phyloP scores from a whole-genome alignment of 1,284 basidiomycete genomes.

The Sutorius eximius region DNA sequence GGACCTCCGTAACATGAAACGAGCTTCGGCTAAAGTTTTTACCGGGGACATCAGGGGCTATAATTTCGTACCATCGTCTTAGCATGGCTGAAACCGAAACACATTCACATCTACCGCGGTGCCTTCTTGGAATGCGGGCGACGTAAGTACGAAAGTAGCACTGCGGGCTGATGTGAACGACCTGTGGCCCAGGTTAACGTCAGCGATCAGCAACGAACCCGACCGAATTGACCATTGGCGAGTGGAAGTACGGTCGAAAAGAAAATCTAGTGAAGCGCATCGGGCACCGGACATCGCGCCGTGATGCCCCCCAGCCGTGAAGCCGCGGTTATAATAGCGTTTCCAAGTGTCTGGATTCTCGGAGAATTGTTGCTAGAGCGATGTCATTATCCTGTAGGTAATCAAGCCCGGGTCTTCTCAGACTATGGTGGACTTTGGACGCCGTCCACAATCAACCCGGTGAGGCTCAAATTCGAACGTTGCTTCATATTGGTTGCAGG shows the following conservation, averaged over 20 bases:
- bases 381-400: not conserved
- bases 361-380: not conserved
- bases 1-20: not conserved
- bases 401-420: not conserved
- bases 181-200: not conserved
- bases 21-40: not conserved
- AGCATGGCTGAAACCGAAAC: not conserved
- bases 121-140: not conserved
- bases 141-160: not conserved
- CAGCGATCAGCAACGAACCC: not conserved
- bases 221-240: not conserved
- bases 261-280: too few relatives aligned
- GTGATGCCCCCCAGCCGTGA: not conserved
- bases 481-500: not conserved
- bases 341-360: not conserved
- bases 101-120: not conserved
- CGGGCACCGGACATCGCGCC: not conserved
- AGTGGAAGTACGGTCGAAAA: not conserved
- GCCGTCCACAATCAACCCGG: not conserved
- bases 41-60: not conserved
- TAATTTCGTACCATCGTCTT: not conserved
- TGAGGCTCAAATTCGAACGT: not conserved
- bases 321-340: not conserved
- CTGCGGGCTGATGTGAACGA: not conserved
- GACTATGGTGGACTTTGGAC: not conserved